A percentile compares a stretch with the other conserved stretches of the same genome.
Conservation (phyloP, 2,329 filamentous ascomycete genomes). For the Penicillium sp. region DNA sequence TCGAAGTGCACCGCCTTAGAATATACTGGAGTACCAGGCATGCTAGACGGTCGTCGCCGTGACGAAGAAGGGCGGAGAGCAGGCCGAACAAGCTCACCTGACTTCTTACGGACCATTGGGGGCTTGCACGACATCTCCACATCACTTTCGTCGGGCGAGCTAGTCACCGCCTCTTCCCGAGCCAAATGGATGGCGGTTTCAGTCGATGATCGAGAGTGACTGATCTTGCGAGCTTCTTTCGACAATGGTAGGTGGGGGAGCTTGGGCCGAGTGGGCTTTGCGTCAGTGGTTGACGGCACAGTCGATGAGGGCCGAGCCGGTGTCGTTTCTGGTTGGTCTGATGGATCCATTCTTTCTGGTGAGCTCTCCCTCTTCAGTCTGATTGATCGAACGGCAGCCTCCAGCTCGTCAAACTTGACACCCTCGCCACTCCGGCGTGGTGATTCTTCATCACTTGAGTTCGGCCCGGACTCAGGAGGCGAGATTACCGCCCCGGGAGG, state of each 20-base stretch:
- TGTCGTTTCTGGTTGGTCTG: slow-evolving; percentile 13
- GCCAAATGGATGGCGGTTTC: slow-evolving; percentile 54
- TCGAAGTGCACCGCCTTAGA: slow-evolving; percentile 99
- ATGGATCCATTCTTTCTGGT: slow-evolving; percentile 27
- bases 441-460: slow-evolving; percentile 75
- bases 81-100: slow-evolving; percentile 90
- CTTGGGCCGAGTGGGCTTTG: slow-evolving; percentile 10
- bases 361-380: slow-evolving; percentile 46
- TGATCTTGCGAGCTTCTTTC: slow-evolving; percentile 59
- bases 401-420: slow-evolving; percentile 63
- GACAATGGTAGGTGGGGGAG: slow-evolving; percentile 47
- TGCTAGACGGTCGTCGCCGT: slow-evolving; percentile 83
- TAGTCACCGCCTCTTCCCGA: slow-evolving; percentile 44
- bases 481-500: slow-evolving; percentile 84
- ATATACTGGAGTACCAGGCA: slow-evolving; percentile 95
- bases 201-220: slow-evolving; percentile 61
- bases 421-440: slow-evolving; percentile 41
- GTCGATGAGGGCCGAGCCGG: slow-evolving; percentile 26
- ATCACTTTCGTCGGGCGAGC: slow-evolving; percentile 50
- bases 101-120: slow-evolving; percentile 97
- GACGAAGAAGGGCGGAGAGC: slow-evolving; percentile 74
- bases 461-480: slow-evolving; percentile 79
- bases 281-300: slow-evolving; percentile 24
- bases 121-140: slow-evolving; percentile 70
- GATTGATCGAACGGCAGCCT: slow-evolving; percentile 80